Evolutionary conservation across 345 rosid species (phyloP).

Genomic region (Pugionium cornutum): DNA sequence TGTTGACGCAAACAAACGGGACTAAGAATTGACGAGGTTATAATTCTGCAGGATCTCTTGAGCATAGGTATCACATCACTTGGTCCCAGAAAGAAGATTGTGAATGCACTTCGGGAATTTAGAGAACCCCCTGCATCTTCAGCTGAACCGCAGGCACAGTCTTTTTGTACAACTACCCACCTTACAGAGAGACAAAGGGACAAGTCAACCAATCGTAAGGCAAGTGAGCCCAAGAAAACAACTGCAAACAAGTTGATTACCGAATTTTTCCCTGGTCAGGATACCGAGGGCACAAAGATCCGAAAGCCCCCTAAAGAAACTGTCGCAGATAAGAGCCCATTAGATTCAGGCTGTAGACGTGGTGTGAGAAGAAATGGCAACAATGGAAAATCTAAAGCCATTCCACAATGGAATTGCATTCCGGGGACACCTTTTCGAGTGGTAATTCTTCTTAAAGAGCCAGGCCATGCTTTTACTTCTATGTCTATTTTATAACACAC

Average conservation of each 20-base stretch:
- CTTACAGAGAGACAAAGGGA: constrained; percentile 43
- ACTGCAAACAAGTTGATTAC: constrained; percentile 78
- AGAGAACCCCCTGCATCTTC: constrained; percentile 41
- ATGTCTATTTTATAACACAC: background rate
- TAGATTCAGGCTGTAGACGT: constrained; percentile 44
- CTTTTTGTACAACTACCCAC: constrained; percentile 30
- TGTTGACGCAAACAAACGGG: background rate
- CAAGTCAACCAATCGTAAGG: constrained; percentile 38
- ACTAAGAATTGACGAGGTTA: constrained; percentile 2
- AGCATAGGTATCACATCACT: constrained; percentile 79
- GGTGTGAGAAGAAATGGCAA: constrained; percentile 42
- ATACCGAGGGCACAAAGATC: constrained; percentile 42
- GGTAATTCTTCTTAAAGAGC: constrained; percentile 48
- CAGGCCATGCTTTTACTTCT: constrained; percentile 9
- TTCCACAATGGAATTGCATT: constrained; percentile 79
- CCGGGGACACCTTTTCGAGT: constrained; percentile 91
- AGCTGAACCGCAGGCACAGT: constrained; percentile 34
- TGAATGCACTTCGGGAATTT: constrained; percentile 66
- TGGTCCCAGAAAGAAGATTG: constrained; percentile 91
- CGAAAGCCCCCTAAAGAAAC: constrained; percentile 38
- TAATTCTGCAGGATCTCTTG: constrained; percentile 58
- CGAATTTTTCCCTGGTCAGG: constrained; percentile 66
- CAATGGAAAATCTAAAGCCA: constrained; percentile 53
- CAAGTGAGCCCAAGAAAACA: constrained; percentile 47
- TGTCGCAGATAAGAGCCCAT: constrained; percentile 35